phyloP scores from a whole-genome alignment of 2,329 filamentous ascomycete species.

The Neopestalotiopsis rosae region DNA sequence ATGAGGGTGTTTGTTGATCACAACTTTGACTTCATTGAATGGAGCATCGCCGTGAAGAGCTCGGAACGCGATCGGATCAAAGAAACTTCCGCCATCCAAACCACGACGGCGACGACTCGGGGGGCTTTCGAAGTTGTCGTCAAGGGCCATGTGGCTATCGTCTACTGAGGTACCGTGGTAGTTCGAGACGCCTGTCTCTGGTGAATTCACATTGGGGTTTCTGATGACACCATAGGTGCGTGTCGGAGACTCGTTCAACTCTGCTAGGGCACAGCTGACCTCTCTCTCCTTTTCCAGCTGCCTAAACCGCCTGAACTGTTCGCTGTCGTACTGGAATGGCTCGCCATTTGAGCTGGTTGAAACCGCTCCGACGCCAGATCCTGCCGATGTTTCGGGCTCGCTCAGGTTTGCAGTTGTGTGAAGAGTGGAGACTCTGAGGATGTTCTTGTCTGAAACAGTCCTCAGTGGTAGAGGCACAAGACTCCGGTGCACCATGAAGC shows the following conservation, averaged over 20 bases:
- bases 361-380: conserved; percentile 17
- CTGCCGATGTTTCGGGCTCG: conserved; percentile 32
- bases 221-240: conserved; percentile 29
- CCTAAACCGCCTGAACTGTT: conserved; percentile 43
- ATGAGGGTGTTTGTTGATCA: conserved; percentile 22
- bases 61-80: conserved; percentile 18
- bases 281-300: conserved; percentile 47
- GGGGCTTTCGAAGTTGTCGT: background rate
- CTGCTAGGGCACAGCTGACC: conserved; percentile 46
- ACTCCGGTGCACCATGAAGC: background rate
- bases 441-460: conserved; percentile 16
- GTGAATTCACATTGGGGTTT: conserved; percentile 22
- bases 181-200: conserved; percentile 15
- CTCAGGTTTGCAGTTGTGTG: conserved; percentile 16
- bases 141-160: background rate
- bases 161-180: background rate
- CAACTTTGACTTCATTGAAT: conserved; percentile 23
- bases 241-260: conserved; percentile 31
- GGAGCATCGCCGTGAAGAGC: background rate
- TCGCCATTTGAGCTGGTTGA: conserved; percentile 45
- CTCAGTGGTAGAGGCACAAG: conserved; percentile 28
- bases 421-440: background rate
- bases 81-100: conserved; percentile 17
- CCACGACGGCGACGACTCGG: background rate
- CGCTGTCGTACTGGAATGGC: conserved; percentile 52